These are phyloP conservation scores for Exserohilum turcica DNA, from an alignment of 2,329 filamentous ascomycete genomes.

Conservation along the genomic window DNA sequence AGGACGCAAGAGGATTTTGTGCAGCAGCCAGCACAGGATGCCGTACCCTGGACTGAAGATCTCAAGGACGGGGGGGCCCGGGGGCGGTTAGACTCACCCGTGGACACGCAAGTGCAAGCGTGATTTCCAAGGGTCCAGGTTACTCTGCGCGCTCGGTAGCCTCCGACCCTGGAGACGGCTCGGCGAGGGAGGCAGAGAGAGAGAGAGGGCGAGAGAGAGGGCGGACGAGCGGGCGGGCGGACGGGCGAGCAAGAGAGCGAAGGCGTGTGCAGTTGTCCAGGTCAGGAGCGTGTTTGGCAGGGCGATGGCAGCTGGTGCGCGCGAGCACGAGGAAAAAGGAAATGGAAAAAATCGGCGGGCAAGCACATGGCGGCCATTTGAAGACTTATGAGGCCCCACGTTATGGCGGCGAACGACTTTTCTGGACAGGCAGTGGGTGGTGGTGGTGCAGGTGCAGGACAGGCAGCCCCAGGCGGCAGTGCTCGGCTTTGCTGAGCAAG, in stretches of 20 bases:
- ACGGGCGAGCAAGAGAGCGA: too few species aligned
- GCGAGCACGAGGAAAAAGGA: not conserved
- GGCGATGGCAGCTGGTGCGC: not conserved
- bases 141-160: constrained; percentile 1
- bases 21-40: constrained; percentile 17
- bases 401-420: constrained; percentile 5
- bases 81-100: constrained; percentile 23
- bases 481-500: constrained; percentile 20
- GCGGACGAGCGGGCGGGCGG: not conserved
- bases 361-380: constrained; percentile 17
- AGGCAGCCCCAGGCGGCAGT: constrained; percentile 16
- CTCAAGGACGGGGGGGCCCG: constrained; percentile 6
- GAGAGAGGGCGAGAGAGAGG: not conserved
- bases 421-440: too few species aligned
- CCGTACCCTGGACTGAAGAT: constrained; percentile 26
- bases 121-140: constrained; percentile 10
- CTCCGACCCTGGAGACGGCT: constrained; percentile 5
- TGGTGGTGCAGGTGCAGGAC: constrained; percentile 22
- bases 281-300: not conserved
- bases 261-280: too few species aligned
- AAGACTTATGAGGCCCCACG: constrained; percentile 18
- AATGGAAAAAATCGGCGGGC: not conserved
- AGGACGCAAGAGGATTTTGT: constrained; percentile 4
- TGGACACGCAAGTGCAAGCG: constrained; percentile 10
- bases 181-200: not conserved